Conservation (phyloP, 495 filamentous ascomycete genomes). For the Aspergillus ellipticus region DNA sequence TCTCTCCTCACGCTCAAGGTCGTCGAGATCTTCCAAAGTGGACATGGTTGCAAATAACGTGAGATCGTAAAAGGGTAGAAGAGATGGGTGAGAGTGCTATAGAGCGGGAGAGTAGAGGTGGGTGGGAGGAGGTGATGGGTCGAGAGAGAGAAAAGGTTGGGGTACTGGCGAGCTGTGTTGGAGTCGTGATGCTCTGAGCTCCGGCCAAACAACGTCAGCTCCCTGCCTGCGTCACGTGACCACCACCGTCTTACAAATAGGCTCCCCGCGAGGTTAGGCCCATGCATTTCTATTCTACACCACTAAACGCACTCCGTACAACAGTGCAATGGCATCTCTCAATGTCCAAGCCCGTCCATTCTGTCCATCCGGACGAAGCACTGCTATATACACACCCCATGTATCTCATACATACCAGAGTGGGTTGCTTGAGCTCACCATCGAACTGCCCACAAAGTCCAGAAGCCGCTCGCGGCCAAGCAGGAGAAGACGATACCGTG, state of each 20-base stretch:
- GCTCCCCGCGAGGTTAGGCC: no score
- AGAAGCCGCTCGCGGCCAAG: conserved; percentile 54
- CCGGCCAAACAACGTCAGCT: conserved; percentile 43
- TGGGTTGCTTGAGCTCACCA: conserved; percentile 1
- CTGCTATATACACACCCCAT: no score
- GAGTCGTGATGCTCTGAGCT: conserved; percentile 36
- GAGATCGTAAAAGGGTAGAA: not conserved
- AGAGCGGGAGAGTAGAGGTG: conserved; percentile 3
- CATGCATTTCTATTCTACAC: no score
- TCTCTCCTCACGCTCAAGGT: conserved; percentile 72
- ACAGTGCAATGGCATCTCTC: no score
- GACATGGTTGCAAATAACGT: conserved; percentile 57
- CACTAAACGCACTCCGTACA: no score
- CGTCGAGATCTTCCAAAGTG: conserved; percentile 81
- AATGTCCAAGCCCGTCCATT: no score
- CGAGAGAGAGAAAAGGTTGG: conserved; percentile 1
- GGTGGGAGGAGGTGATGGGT: conserved; percentile 6
- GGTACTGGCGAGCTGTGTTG: conserved; percentile 25
- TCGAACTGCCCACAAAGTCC: conserved; percentile 30
- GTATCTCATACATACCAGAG: not conserved
- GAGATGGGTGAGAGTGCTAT: not conserved
- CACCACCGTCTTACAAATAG: conserved; percentile 20
- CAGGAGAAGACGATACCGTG: conserved; percentile 69
- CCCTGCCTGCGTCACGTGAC: conserved; percentile 37
- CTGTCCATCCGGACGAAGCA: no score